phyloP scores from a whole-genome alignment of 768 basidiomycete species.

The Astraeus odoratus region DNA sequence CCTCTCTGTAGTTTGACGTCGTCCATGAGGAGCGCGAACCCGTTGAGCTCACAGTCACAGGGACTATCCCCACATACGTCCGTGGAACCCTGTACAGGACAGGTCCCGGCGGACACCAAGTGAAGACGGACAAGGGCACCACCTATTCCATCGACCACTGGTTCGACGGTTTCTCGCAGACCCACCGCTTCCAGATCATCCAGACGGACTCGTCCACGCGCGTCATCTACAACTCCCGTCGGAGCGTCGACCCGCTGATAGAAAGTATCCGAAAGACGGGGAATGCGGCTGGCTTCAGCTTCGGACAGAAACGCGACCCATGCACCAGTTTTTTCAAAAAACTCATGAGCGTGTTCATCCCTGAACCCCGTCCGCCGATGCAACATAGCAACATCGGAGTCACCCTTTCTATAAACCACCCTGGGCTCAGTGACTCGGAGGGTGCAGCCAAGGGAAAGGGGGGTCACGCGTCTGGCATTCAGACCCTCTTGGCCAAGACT shows the following conservation, averaged over 20 bases:
- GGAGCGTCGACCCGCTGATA: conserved; percentile 22
- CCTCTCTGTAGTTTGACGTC: conserved; percentile 19
- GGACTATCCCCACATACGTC: conserved; percentile 29
- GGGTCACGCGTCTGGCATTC: conserved; percentile 20
- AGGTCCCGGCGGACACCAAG: conserved; percentile 30
- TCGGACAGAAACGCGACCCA: conserved; percentile 29
- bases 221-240: conserved; percentile 31
- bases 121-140: conserved; percentile 13
- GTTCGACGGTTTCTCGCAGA: conserved; percentile 37
- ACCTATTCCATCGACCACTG: conserved; percentile 29
- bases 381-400: conserved; percentile 20
- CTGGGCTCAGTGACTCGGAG: conserved; percentile 18
- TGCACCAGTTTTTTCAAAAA: conserved; percentile 25
- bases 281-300: conserved; percentile 10
- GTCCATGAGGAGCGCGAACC: conserved; percentile 22
- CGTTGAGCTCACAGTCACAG: conserved; percentile 22
- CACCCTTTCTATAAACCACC: conserved; percentile 26
- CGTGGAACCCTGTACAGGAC: conserved; percentile 33
- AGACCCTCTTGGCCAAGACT: conserved; percentile 27
- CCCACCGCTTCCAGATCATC: conserved; percentile 34
- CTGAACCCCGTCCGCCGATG: conserved; percentile 1
- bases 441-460: conserved; percentile 13
- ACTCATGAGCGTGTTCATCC: conserved; percentile 25
- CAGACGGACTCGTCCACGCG: conserved; percentile 16
- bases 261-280: conserved; percentile 24